Evolutionary conservation across 1,139 yeast species (phyloP).

Genomic region (Taphrina betulina): DNA sequence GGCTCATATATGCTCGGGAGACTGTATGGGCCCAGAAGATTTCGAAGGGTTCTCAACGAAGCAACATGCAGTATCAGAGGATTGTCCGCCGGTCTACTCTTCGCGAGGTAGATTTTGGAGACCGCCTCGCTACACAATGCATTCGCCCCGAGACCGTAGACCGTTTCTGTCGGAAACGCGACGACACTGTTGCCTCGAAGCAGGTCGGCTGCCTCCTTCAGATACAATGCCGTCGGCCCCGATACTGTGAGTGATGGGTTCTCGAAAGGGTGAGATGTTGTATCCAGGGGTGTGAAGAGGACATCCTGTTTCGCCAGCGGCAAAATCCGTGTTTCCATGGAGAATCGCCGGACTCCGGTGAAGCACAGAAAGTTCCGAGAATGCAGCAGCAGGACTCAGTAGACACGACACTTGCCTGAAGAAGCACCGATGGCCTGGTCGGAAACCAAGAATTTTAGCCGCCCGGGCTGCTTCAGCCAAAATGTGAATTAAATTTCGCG

Average conservation of each 20-base stretch:
- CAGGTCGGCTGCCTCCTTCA: constrained; percentile 22
- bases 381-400: too few species aligned
- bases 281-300: neutral
- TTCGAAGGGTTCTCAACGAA: constrained; percentile 66
- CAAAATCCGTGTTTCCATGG: constrained; percentile 19
- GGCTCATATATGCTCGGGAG: constrained; percentile 66
- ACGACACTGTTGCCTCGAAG: constrained; percentile 45
- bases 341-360: too few species aligned
- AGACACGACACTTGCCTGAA: too few species aligned
- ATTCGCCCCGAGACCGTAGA: constrained; percentile 91
- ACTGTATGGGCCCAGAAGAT: constrained; percentile 43
- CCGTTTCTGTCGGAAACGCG: constrained; percentile 96
- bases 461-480: too few species aligned
- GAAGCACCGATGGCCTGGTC: too few species aligned
- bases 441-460: too few species aligned
- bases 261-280: constrained; percentile 27
- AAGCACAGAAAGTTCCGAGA: too few species aligned
- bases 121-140: constrained; percentile 75
- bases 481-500: too few species aligned
- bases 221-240: constrained; percentile 8
- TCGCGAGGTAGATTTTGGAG: constrained; percentile 72
- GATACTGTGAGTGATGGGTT: constrained; percentile 14
- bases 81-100: constrained; percentile 91
- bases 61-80: constrained; percentile 90
- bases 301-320: neutral